Percentiles rank a stretch among this genome's conserved stretches.
Conservation (phyloP, 768 basidiomycete genomes). For the Tulasnella sp. region DNA sequence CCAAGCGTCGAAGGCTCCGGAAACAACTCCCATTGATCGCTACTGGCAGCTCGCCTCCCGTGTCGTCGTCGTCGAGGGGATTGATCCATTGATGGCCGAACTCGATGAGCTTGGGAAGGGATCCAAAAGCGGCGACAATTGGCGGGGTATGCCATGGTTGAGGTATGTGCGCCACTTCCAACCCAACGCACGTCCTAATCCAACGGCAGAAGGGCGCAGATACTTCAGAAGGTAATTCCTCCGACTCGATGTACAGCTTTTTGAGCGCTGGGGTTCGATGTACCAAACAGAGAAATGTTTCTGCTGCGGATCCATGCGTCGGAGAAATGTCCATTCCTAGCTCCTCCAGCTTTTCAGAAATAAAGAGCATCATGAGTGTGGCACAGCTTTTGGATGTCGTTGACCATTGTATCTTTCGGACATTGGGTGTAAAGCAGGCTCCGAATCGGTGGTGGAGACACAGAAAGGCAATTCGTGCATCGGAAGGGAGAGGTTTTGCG, state of each 20-base stretch:
- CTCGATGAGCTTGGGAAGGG: background rate
- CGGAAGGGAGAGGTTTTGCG: background rate
- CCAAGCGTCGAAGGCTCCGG: background rate
- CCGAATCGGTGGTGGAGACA: background rate
- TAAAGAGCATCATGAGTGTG: background rate
- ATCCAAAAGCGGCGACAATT: background rate
- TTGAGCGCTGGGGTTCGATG: background rate
- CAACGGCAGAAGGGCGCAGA: background rate
- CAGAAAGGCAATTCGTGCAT: background rate
- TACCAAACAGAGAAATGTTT: background rate
- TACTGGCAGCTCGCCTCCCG: background rate
- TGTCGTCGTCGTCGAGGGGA: background rate
- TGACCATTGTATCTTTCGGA: background rate
- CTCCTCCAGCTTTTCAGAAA: background rate
- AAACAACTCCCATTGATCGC: background rate
- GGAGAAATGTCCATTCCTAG: background rate
- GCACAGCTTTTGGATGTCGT: background rate
- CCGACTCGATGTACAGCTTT: background rate
- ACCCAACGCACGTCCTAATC: background rate
- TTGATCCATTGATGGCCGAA: background rate
- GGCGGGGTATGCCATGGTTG: background rate
- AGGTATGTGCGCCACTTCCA: background rate
- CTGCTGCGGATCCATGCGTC: no score
- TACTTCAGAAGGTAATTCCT: background rate
- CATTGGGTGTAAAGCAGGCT: background rate